These are phyloP conservation scores for Candida qinlingensis DNA, from an alignment of 805 yeast genomes.

Conservation along the genomic window DNA sequence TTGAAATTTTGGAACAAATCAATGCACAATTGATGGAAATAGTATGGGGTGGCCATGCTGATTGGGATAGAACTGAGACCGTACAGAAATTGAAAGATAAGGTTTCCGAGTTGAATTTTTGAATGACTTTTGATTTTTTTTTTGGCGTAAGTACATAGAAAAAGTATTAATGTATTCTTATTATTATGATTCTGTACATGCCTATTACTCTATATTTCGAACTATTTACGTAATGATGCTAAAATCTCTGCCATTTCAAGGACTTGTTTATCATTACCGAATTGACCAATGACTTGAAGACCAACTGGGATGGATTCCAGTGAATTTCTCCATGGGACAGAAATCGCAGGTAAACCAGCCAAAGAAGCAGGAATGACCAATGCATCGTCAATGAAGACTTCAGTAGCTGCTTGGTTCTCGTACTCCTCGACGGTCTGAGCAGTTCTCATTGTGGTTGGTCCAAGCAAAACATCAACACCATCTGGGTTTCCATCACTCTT, in stretches of 20 bases:
- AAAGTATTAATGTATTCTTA: no score
- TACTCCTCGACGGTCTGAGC: conserved; percentile 53
- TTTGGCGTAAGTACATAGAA: no score
- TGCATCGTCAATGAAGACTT: conserved; percentile 73
- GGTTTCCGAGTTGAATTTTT: conserved; percentile 5
- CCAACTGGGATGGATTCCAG: conserved; percentile 44
- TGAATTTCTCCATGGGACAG: conserved; percentile 51
- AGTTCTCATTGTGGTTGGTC: conserved; percentile 61
- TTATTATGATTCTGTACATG: no score
- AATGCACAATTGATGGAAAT: conserved; percentile 67
- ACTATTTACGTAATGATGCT: not conserved
- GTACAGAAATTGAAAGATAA: conserved; percentile 14
- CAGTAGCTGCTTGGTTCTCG: conserved; percentile 42
- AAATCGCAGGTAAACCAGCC: conserved; percentile 85
- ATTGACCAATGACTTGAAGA: conserved; percentile 80
- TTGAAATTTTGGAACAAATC: conserved; percentile 56
- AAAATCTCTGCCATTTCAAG: conserved; percentile 32
- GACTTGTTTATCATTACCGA: conserved; percentile 69
- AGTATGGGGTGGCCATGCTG: conserved; percentile 61
- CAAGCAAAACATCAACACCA: conserved; percentile 63
- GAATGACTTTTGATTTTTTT: not conserved
- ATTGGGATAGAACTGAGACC: conserved; percentile 40
- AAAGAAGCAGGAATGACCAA: conserved; percentile 87
- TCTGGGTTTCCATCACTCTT: conserved; percentile 16
- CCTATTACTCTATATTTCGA: not conserved